Evolutionary conservation across 148 eudicot species (phyloP).

Genomic region (Rhododendron ovatum): DNA sequence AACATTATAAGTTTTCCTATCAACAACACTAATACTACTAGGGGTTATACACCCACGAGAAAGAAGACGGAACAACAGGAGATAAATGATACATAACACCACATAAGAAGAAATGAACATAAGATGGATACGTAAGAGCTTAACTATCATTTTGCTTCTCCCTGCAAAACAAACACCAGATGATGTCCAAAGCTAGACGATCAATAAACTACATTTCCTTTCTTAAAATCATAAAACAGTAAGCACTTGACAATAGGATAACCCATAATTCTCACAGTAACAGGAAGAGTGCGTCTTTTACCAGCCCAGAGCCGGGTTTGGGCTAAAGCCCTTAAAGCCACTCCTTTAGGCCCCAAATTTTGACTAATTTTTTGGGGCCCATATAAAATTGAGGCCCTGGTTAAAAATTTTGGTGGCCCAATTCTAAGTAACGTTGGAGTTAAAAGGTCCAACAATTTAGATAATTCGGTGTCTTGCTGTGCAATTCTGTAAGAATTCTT

Average conservation of each 20-base stretch:
- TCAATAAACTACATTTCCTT: background rate
- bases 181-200: background rate
- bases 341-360: no score
- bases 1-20: background rate
- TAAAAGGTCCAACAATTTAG: no score
- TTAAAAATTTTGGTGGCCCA: no score
- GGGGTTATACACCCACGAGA: background rate
- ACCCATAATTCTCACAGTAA: background rate
- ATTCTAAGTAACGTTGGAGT: no score
- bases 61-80: background rate
- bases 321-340: background rate
- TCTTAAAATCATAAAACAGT: background rate
- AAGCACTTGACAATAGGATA: background rate
- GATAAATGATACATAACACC: background rate
- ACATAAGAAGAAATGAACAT: background rate
- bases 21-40: background rate
- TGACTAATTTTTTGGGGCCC: no score
- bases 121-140: conserved; percentile 58
- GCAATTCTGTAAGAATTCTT: no score
- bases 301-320: no score
- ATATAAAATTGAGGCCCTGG: no score
- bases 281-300: background rate
- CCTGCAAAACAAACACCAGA: conserved; percentile 23
- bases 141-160: conserved; percentile 63
- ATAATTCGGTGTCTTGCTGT: no score